Evolutionary conservation across 352 stramenopile genomes (phyloP).

Genomic region (Phytophthora macrochlamydospora): DNA sequence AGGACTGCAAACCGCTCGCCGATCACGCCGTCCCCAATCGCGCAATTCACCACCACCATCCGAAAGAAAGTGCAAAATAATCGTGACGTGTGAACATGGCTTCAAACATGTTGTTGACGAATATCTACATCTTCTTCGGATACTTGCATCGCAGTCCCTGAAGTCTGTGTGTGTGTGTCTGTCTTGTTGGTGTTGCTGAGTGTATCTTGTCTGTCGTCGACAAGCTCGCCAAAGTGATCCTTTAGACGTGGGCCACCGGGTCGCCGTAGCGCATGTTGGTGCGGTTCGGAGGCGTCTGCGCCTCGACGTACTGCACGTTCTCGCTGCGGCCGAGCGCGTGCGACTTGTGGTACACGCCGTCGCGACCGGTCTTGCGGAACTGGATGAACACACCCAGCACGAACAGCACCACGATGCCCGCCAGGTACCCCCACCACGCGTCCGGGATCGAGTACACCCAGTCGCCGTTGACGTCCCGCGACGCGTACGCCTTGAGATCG

Average conservation of each 20-base stretch:
- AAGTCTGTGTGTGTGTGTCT: slow-evolving; percentile 1
- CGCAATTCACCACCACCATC: too few species aligned
- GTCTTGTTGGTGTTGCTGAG: neutral
- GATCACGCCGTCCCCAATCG: too few species aligned
- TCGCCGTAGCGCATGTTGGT: slow-evolving; percentile 35
- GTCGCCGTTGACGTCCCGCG: slow-evolving; percentile 40
- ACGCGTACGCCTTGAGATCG: slow-evolving; percentile 54
- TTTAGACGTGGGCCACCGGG: slow-evolving; percentile 40
- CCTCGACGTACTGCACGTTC: slow-evolving; percentile 39
- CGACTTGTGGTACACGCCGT: slow-evolving; percentile 37
- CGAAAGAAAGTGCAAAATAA: too few species aligned
- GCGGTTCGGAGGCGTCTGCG: slow-evolving; percentile 23
- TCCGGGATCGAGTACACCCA: slow-evolving; percentile 62
- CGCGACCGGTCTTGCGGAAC: slow-evolving; percentile 60
- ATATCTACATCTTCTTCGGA: slow-evolving; percentile 12
- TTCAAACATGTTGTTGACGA: too few species aligned
- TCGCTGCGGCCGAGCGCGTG: slow-evolving; percentile 23
- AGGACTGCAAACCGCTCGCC: too few species aligned
- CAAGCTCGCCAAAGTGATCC: neutral
- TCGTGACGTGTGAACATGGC: too few species aligned
- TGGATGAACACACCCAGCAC: slow-evolving; percentile 60
- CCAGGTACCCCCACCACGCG: slow-evolving; percentile 68
- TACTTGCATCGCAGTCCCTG: neutral
- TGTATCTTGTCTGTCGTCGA: neutral
- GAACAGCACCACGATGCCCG: slow-evolving; percentile 56